Base-by-base conservation (phyloP, 208 protist genomes). In the Wallacemonas sp. region DNA sequence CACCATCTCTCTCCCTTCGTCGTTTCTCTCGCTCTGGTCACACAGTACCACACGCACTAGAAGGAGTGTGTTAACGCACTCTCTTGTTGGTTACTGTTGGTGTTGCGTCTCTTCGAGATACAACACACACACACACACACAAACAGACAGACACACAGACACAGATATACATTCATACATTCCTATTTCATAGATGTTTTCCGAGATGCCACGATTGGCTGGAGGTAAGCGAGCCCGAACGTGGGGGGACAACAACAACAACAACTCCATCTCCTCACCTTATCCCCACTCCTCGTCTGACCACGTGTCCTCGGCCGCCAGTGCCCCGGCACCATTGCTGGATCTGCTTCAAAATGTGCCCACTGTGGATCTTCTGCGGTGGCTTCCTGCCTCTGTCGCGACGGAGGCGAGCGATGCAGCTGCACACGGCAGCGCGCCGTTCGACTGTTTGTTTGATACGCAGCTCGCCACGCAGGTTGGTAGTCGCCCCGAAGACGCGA, bases 131-230 rank as follows among this genome's bases (percentile, higher is more conserved):
- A 58, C 24, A n/a, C n/a, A n/a, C n/a, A n/a, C n/a, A n/a, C n/a
- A n/a, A n/a, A n/a, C n/a, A n/a, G n/a, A n/a, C n/a, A n/a, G 11
- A 39, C 30, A 24, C 30, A n/a, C n/a, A n/a, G n/a, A n/a, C 23
- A 57, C 30, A 57, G 27, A 26, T 11, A 34, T 19, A 34, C n/a
- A 57, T 57, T 32, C 4, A 57, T 57, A 34, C 30, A 8, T 57
- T 30, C 30, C 14, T 30, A 11, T 57, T 57, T 41, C 36, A 41
- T 41, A 9, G 16, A 63, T 63, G 34, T 63, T 17, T 23, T 27
- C 26, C 4, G 57, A 63, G 9, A 19, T 26, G 5, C 4, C 32
- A 17, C 52, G 32, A 16, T 14, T 21, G n/a, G 32, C 32, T 3
- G 17, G 17, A 3, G 52, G n/a, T 24, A 58, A 58, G 52, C 52